These are phyloP conservation scores for Leccinum arenicola DNA, from an alignment of 768 basidiomycete species.

Conservation along the genomic window DNA sequence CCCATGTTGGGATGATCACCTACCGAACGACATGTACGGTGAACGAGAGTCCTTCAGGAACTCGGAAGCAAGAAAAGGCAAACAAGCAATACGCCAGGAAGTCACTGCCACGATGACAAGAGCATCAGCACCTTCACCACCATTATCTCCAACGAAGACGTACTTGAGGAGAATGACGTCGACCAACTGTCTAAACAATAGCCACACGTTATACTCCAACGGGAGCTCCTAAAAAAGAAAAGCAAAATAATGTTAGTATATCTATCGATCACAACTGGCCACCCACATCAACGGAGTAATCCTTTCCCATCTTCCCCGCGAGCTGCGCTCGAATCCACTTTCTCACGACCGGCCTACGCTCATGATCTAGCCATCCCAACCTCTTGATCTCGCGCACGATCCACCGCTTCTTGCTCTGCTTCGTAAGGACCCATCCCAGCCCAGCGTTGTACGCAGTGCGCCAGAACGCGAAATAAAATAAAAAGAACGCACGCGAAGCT, in stretches of 20 bases:
- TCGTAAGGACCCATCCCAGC: constrained; percentile 89
- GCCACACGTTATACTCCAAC: constrained; percentile 93
- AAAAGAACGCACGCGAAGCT: constrained; percentile 65
- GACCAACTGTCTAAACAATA: constrained; percentile 92
- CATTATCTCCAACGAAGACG: constrained; percentile 42
- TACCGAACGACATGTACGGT: constrained; percentile 77
- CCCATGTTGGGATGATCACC: constrained; percentile 9
- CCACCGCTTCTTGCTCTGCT: constrained; percentile 95
- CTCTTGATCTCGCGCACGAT: constrained; percentile 79
- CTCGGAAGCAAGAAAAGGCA: constrained; percentile 88
- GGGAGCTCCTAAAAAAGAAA: constrained; percentile 64
- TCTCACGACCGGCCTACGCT: constrained; percentile 58
- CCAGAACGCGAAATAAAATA: constrained; percentile 93
- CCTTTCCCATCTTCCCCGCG: constrained; percentile 89
- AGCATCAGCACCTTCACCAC: neutral
- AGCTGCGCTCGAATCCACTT: constrained; percentile 87
- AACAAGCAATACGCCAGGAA: constrained; percentile 95
- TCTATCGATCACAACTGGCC: neutral
- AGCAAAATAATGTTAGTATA: constrained; percentile 46
- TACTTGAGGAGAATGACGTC: constrained; percentile 96
- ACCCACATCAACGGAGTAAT: constrained; percentile 89
- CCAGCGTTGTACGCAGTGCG: constrained; percentile 88
- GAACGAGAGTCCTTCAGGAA: constrained; percentile 74
- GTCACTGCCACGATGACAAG: constrained; percentile 52
- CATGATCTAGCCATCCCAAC: constrained; percentile 86